These are phyloP conservation scores for Steccherinum ochraceum DNA, from an alignment of 768 basidiomycete species.

Conservation along the genomic window DNA sequence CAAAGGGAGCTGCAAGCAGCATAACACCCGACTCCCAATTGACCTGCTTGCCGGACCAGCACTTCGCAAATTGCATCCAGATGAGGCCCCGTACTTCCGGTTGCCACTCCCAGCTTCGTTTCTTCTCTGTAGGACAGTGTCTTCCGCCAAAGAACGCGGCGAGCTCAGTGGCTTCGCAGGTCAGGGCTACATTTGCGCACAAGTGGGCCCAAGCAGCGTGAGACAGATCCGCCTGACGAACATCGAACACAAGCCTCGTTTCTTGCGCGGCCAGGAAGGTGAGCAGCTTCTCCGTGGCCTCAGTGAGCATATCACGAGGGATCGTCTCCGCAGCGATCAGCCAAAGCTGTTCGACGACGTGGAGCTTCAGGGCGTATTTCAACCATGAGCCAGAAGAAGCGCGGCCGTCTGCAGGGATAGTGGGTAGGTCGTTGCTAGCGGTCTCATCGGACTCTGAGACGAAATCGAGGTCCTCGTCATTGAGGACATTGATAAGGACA, in stretches of 20 bases:
- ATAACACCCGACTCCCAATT: constrained; percentile 50
- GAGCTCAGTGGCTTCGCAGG: constrained; percentile 42
- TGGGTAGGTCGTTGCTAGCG: constrained; percentile 9
- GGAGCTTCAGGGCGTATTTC: constrained; percentile 51
- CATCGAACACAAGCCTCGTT: constrained; percentile 35
- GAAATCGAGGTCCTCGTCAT: constrained; percentile 12
- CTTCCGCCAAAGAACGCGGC: constrained; percentile 36
- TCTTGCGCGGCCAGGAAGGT: constrained; percentile 43
- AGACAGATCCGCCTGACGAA: constrained; percentile 37
- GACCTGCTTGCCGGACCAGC: constrained; percentile 43
- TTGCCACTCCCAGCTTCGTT: constrained; percentile 25
- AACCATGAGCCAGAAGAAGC: constrained; percentile 10
- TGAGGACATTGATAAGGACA: constrained; percentile 35
- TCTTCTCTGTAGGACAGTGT: constrained; percentile 18
- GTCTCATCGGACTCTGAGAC: constrained; percentile 6
- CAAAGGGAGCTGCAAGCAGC: constrained; percentile 57
- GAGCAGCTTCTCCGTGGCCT: constrained; percentile 41
- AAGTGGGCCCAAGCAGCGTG: constrained; percentile 53
- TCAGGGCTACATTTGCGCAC: constrained; percentile 46
- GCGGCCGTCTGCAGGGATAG: constrained; percentile 11
- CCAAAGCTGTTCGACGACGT: constrained; percentile 57
- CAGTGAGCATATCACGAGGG: constrained; percentile 33
- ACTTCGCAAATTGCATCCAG: constrained; percentile 52
- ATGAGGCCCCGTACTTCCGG: constrained; percentile 42
- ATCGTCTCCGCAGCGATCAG: constrained; percentile 34